Conservation (phyloP, 2,329 filamentous ascomycete species). For the Dactylella cylindrospora region DNA sequence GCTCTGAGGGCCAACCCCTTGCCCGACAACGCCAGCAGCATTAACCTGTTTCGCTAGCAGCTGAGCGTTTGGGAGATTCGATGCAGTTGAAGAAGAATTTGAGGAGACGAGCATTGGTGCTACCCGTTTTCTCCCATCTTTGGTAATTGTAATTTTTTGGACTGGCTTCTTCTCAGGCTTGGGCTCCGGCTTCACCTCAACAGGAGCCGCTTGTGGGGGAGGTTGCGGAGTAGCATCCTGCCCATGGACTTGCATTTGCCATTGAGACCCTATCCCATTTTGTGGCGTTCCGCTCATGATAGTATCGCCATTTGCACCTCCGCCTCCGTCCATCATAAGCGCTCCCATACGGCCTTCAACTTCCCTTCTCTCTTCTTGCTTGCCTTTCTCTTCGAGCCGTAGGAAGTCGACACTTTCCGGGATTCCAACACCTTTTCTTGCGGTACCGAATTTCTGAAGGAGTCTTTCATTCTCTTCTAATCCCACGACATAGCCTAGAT, state of each 20-base stretch:
- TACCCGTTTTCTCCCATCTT: constrained; percentile 95
- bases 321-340: constrained; percentile 65
- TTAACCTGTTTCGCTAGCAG: constrained; percentile 46
- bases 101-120: constrained; percentile 88
- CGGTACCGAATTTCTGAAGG: constrained; percentile 86
- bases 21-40: constrained; percentile 41
- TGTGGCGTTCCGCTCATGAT: constrained; percentile 57
- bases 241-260: constrained; percentile 48
- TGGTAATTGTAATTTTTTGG: constrained; percentile 87
- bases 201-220: constrained; percentile 39
- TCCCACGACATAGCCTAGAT: constrained; percentile 84
- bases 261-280: constrained; percentile 50
- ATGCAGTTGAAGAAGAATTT: constrained; percentile 35
- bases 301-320: constrained; percentile 67
- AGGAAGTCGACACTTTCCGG: constrained; percentile 89
- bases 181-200: constrained; percentile 18
- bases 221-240: constrained; percentile 31
- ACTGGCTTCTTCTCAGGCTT: constrained; percentile 56
- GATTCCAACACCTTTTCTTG: constrained; percentile 83
- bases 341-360: constrained; percentile 96
- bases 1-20: constrained; percentile 63
- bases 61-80: constrained; percentile 49
- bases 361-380: constrained; percentile 82
- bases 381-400: constrained; percentile 84
- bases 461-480: constrained; percentile 89